Percentiles rank a stretch among this genome's conserved stretches.
Conservation (phyloP, 768 basidiomycete genomes). For the Rossbeevera mucosa region DNA sequence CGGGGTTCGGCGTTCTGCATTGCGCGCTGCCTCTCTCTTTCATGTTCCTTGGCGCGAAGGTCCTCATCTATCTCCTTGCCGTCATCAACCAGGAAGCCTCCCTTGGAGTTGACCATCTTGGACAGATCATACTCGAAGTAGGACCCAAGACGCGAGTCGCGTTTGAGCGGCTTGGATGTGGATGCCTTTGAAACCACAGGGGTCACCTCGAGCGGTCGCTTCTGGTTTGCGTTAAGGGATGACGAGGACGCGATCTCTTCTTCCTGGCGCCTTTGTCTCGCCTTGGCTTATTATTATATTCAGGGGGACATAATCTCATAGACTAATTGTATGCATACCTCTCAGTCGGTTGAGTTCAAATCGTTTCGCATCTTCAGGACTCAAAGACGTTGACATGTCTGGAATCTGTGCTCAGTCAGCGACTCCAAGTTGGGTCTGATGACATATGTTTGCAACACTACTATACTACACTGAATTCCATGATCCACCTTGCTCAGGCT, state of each 20-base stretch:
- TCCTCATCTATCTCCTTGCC: constrained; percentile 78
- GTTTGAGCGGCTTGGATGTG: constrained; percentile 54
- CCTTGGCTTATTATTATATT: constrained; percentile 54
- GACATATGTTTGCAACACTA: constrained; percentile 12
- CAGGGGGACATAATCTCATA: neutral
- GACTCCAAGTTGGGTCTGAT: constrained; percentile 6
- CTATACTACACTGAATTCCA: neutral
- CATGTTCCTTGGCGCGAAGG: constrained; percentile 68
- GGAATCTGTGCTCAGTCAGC: neutral
- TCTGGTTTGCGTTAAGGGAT: constrained; percentile 60
- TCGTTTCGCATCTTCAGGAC: constrained; percentile 65
- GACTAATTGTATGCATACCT: constrained; percentile 39
- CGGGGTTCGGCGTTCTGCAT: constrained; percentile 73
- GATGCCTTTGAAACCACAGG: constrained; percentile 59
- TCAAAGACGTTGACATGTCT: constrained; percentile 28
- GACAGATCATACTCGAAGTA: constrained; percentile 98
- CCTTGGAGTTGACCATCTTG: constrained; percentile 95
- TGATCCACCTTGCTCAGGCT: too few relatives aligned
- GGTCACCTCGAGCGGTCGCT: constrained; percentile 60
- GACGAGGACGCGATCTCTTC: constrained; percentile 45
- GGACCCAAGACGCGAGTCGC: constrained; percentile 76
- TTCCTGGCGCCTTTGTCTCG: constrained; percentile 64
- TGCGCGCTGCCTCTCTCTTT: constrained; percentile 73
- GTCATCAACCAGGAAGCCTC: constrained; percentile 91
- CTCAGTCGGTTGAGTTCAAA: constrained; percentile 77